A percentile compares a stretch with the other conserved stretches of the same genome.
Evolutionary conservation across 2,329 filamentous ascomycete genomes (phyloP).

Genomic region (Clonostachys chloroleuca): DNA sequence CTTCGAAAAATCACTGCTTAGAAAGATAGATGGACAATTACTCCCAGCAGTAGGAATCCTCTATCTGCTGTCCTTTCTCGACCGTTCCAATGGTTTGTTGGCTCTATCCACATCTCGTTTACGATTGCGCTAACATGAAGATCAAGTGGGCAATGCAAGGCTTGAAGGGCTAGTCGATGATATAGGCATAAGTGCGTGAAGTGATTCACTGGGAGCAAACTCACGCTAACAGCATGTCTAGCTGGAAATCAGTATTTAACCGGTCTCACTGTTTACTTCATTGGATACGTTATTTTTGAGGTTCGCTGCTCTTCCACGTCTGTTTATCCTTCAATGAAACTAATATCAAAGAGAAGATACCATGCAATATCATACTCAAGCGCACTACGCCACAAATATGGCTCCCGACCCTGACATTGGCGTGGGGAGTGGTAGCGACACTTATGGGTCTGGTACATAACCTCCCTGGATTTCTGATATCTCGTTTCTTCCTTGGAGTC

Average conservation of each 20-base stretch:
- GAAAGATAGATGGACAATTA: constrained; percentile 49
- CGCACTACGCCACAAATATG: constrained; percentile 68
- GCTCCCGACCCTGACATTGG: constrained; percentile 66
- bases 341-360: not conserved
- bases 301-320: constrained; percentile 46
- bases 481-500: constrained; percentile 51
- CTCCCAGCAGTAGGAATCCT: constrained; percentile 52
- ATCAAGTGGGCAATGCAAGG: constrained; percentile 56
- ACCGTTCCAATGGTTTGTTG: constrained; percentile 50
- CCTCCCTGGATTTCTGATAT: constrained; percentile 44
- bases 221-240: constrained; percentile 34
- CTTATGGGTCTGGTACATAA: constrained; percentile 46
- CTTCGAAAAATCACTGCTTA: constrained; percentile 52
- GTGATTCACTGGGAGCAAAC: constrained; percentile 19
- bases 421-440: constrained; percentile 39
- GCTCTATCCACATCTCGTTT: constrained; percentile 51
- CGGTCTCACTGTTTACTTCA: constrained; percentile 69
- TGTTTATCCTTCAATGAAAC: constrained; percentile 35
- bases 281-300: constrained; percentile 71
- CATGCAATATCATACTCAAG: constrained; percentile 68
- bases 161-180: constrained; percentile 52
- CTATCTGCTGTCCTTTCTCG: constrained; percentile 66
- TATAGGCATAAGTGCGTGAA: constrained; percentile 22
- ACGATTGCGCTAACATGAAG: constrained; percentile 54
- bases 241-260: constrained; percentile 67